Percentiles rank a stretch among this genome's conserved stretches.
Evolutionary conservation across 1,139 yeast species (phyloP).

Genomic region (Waltiozyma sp.): DNA sequence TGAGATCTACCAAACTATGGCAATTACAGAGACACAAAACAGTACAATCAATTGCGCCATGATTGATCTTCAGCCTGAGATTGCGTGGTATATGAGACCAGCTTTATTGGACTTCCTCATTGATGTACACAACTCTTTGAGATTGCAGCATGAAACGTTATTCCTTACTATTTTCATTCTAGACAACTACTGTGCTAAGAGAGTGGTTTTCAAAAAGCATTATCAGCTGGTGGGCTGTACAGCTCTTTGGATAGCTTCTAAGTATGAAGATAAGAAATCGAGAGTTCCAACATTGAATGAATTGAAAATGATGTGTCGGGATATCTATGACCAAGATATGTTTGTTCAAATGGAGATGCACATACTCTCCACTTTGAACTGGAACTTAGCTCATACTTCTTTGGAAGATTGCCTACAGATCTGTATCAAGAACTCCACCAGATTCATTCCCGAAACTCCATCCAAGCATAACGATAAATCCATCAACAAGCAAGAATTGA

Average conservation of each 20-base stretch:
- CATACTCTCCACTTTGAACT: slow-evolving; percentile 70
- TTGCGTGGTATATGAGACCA: slow-evolving; percentile 90
- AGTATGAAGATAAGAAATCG: slow-evolving; percentile 80
- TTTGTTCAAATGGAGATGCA: slow-evolving; percentile 94
- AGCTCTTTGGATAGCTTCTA: slow-evolving; percentile 91
- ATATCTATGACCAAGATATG: slow-evolving; percentile 81
- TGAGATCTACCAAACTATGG: slow-evolving; percentile 16
- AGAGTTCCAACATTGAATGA: slow-evolving; percentile 76
- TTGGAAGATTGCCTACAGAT: slow-evolving; percentile 53
- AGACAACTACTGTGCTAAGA: slow-evolving; percentile 83
- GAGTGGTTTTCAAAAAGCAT: slow-evolving; percentile 87
- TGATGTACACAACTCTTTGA: slow-evolving; percentile 68
- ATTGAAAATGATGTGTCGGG: slow-evolving; percentile 67
- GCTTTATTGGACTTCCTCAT: slow-evolving; percentile 71
- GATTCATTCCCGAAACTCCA: slow-evolving; percentile 14
- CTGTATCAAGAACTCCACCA: slow-evolving; percentile 29
- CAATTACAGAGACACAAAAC: slow-evolving; percentile 22
- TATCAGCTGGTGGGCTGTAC: slow-evolving; percentile 90
- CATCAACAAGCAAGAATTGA: slow-evolving; percentile 18
- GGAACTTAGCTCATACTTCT: slow-evolving; percentile 43
- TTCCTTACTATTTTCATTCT: slow-evolving; percentile 71
- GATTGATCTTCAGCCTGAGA: slow-evolving; percentile 88
- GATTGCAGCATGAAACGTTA: slow-evolving; percentile 65
- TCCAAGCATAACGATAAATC: slow-evolving; percentile 11
- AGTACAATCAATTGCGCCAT: slow-evolving; percentile 45